Conservation (phyloP, 2,329 filamentous ascomycete genomes). For the Fusarium sulawesiense region DNA sequence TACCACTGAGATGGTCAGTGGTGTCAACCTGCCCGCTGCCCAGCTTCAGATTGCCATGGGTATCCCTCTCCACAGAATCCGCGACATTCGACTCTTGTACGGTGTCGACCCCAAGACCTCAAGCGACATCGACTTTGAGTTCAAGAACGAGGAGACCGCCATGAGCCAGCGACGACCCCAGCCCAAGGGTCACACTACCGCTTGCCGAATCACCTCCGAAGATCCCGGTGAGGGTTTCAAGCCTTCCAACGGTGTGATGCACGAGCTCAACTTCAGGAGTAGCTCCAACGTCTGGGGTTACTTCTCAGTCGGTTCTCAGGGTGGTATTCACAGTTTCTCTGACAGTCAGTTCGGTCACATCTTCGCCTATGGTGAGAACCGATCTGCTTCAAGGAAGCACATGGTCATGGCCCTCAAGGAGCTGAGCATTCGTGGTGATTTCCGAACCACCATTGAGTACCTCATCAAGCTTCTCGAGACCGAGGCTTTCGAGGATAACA, state of each 20-base stretch:
- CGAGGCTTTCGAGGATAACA: slow-evolving; percentile 98
- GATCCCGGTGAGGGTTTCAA: slow-evolving; percentile 99
- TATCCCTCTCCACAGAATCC: slow-evolving; percentile 92
- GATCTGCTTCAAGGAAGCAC: slow-evolving; percentile 95
- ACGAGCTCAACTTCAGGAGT: slow-evolving; percentile 98
- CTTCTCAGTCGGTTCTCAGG: slow-evolving; percentile 96
- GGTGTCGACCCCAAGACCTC: slow-evolving; percentile 90
- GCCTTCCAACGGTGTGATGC: slow-evolving; percentile 98
- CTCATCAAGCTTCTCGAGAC: slow-evolving; percentile 99
- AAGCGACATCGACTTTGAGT: slow-evolving; percentile 95
- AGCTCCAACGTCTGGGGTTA: slow-evolving; percentile 99
- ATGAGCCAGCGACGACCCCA: slow-evolving; percentile 89
- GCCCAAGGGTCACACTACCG: slow-evolving; percentile 96
- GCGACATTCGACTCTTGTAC: slow-evolving; percentile 95
- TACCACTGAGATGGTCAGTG: slow-evolving; percentile 98
- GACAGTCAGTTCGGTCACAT: slow-evolving; percentile 99
- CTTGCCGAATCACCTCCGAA: slow-evolving; percentile 98
- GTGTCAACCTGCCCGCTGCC: slow-evolving; percentile 95
- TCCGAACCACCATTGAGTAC: slow-evolving; percentile 98
- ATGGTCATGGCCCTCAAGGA: slow-evolving; percentile 99
- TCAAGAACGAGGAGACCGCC: slow-evolving; percentile 85
- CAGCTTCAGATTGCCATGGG: slow-evolving; percentile 99
- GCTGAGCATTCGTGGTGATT: slow-evolving; percentile 98
- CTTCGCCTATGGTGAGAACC: slow-evolving; percentile 98
- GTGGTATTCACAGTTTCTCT: slow-evolving; percentile 98